Percentiles rank a stretch among this genome's conserved stretches.
Conservation (phyloP, 768 basidiomycete genomes). For the Suillus occidentalis region DNA sequence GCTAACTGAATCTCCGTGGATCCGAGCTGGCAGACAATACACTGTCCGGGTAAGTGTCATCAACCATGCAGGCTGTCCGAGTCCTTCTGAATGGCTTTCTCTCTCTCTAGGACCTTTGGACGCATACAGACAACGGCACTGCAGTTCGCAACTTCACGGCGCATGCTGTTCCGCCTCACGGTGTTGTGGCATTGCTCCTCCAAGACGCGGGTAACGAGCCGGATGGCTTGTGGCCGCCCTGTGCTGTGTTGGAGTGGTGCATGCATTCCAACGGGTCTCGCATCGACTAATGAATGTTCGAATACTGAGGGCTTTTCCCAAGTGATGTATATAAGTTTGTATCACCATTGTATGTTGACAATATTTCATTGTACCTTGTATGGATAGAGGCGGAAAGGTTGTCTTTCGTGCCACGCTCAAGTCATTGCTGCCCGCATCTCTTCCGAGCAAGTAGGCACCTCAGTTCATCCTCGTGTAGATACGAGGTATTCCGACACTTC, state of each 20-base stretch:
- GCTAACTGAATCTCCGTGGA: conserved; percentile 70
- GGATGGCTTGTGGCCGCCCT: conserved; percentile 53
- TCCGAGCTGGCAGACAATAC: conserved; percentile 65
- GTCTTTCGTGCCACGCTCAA: background rate
- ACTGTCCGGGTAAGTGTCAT: conserved; percentile 52
- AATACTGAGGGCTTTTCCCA: background rate
- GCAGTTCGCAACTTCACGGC: conserved; percentile 59
- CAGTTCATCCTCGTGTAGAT: background rate
- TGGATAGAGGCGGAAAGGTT: background rate
- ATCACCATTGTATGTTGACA: conserved; percentile 3
- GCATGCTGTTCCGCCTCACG: conserved; percentile 59
- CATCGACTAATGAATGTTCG: conserved; percentile 20
- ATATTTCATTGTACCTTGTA: background rate
- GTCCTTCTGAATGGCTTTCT: conserved; percentile 6
- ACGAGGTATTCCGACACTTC: background rate
- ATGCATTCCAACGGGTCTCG: conserved; percentile 56
- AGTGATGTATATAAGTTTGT: conserved; percentile 4
- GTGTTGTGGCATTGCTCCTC: conserved; percentile 65
- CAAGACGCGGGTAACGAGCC: conserved; percentile 71
- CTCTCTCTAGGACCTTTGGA: conserved; percentile 60
- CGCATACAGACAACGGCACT: conserved; percentile 70
- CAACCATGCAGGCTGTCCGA: background rate
- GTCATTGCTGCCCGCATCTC: background rate
- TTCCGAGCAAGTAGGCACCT: conserved; percentile 1
- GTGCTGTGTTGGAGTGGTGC: conserved; percentile 58